phyloP scores from a whole-genome alignment of 2,329 filamentous ascomycete genomes.

The Pseudocercospora musae region DNA sequence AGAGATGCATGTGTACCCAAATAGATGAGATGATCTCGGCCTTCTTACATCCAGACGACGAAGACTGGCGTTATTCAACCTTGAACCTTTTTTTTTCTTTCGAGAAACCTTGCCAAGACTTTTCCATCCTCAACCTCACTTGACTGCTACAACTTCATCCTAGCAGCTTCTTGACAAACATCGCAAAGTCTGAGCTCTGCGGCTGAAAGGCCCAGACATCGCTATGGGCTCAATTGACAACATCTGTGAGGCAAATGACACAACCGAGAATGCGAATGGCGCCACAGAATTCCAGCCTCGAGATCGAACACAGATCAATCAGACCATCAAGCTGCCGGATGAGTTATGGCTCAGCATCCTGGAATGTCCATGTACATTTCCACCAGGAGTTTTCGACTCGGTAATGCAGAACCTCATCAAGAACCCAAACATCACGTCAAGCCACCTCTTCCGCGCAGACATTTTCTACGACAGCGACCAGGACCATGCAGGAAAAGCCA shows the following conservation, averaged over 20 bases:
- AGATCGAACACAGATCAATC: constrained; percentile 28
- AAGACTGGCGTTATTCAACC: neutral
- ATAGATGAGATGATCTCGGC: neutral
- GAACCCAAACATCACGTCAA: constrained; percentile 77
- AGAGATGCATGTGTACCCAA: neutral
- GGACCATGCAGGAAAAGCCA: constrained; percentile 17
- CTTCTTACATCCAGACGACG: neutral
- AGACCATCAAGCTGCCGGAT: constrained; percentile 20
- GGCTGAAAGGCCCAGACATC: neutral
- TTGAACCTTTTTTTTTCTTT: too few relatives aligned
- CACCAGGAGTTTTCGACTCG: constrained; percentile 58
- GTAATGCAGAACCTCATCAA: constrained; percentile 72
- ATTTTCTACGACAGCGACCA: constrained; percentile 57
- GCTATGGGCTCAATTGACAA: neutral
- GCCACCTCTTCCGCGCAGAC: constrained; percentile 74
- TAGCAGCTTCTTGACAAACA: neutral
- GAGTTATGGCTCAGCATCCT: constrained; percentile 31
- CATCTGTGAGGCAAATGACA: neutral
- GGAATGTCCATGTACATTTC: constrained; percentile 55
- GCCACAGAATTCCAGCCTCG: constrained; percentile 29
- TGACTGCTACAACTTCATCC: neutral
- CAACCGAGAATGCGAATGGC: neutral
- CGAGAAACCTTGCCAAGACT: too few relatives aligned
- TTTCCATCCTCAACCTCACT: neutral
- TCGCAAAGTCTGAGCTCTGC: too few relatives aligned